Base-by-base conservation (phyloP, 768 basidiomycete genomes). In the Leccinum olivaceopallidum region DNA sequence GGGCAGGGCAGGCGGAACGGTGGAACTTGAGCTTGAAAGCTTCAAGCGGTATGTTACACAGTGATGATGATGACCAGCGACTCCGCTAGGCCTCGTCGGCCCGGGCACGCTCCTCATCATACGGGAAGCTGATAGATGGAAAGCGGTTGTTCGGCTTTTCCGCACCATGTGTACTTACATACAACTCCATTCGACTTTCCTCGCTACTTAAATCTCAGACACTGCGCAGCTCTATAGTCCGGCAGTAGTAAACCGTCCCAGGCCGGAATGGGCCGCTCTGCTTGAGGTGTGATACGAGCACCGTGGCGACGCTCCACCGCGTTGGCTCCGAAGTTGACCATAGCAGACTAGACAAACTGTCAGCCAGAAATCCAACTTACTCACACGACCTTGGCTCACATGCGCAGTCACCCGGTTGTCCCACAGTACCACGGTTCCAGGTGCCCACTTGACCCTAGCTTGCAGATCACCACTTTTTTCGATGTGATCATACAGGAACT, bases 391-490 rank as follows among this genome's bases (percentile, higher is more conserved):
- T 22, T 10, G 13, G 79, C 86, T 56, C 73, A 87, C 85, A 71
- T 86, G 87, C 49, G 85, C 85, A 54, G 87, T 88, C 28, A 88
- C 70, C 56, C 88, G 79, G 75, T 91, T 94, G 74, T 94, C 92
- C 92, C 92, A 94, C 12, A 94, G 68, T 13, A 90, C 90, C 50
- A 94, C 84, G 7, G 90, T 90, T 64, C 86, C 79, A 1, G 89
- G 89, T 53, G 79, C 70, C 92, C 91, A 94, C 67, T 86, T 85
- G 28, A 90, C 79, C 39, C 93, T 84, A 18, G 85, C 85, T 67
- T 94, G 90, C 72, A 88, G 83, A 69, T 94, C 93, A n/a, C 79
- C 80, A 56, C 88, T 87, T 73, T 85, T 86, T 71, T 88, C 88
- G 64, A 94, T 82, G 72, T 92, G 90, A 66, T 89, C 84, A 66